Conservation (phyloP, 208 protist genomes). For the Trichomonas tenax region DNA sequence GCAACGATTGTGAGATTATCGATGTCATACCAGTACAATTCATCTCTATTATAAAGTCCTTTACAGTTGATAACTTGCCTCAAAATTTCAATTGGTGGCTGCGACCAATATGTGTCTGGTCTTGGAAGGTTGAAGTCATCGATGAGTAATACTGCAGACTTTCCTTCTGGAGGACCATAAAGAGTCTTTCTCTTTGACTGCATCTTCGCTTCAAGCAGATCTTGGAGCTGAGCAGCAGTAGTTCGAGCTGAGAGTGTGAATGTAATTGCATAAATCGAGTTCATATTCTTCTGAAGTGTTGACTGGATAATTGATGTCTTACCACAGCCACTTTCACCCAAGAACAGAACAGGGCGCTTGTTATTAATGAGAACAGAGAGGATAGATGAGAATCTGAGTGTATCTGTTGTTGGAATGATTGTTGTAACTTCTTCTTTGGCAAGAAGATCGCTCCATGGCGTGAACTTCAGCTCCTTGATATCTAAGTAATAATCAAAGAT, state of each 20-base stretch:
- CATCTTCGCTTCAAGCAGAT: conserved; percentile 43
- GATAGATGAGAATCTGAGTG: conserved; percentile 53
- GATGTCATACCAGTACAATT: conserved; percentile 76
- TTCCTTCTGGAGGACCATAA: conserved; percentile 70
- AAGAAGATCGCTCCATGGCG: not conserved
- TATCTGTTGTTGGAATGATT: conserved; percentile 52
- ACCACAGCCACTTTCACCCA: conserved; percentile 42
- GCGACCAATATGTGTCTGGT: conserved; percentile 77
- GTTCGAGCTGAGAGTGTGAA: conserved; percentile 52
- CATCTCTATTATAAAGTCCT: conserved; percentile 85
- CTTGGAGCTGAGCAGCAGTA: conserved; percentile 36
- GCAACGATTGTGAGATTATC: conserved; percentile 61
- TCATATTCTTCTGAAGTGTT: conserved; percentile 10
- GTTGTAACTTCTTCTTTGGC: conserved; percentile 37
- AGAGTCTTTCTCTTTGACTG: conserved; percentile 81
- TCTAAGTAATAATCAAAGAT: conserved; percentile 25
- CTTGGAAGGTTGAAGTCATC: conserved; percentile 92
- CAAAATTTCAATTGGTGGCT: conserved; percentile 85
- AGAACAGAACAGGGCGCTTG: conserved; percentile 25
- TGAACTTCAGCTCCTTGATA: not conserved
- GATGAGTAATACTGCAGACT: conserved; percentile 71
- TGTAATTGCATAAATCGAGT: conserved; percentile 29
- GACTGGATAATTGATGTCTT: conserved; percentile 46
- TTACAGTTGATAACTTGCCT: conserved; percentile 79
- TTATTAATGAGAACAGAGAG: conserved; percentile 23